phyloP scores from a whole-genome alignment of 73 alveolate species.

The Paramecium biaurelia region DNA sequence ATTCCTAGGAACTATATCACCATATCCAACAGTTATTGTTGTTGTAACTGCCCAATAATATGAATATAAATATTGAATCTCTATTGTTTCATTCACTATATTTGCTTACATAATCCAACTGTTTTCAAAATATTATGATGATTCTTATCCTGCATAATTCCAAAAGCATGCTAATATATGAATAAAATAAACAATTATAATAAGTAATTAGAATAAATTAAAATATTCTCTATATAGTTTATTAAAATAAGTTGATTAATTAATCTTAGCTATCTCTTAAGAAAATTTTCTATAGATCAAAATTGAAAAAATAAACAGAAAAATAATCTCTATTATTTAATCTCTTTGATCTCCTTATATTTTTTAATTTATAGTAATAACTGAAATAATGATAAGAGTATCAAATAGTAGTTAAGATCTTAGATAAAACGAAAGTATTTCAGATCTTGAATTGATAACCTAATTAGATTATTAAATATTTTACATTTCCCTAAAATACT shows the following conservation, averaged over 20 bases:
- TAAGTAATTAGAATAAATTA: background rate
- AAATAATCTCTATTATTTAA: background rate
- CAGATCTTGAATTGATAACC: background rate
- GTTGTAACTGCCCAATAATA: slow-evolving; percentile 15
- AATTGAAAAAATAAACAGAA: background rate
- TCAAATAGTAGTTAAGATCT: background rate
- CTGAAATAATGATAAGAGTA: background rate
- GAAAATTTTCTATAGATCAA: background rate
- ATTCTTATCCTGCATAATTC: background rate
- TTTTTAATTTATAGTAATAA: background rate
- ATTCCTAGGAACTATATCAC: background rate
- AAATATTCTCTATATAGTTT: background rate
- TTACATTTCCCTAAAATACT: background rate
- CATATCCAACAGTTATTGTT: slow-evolving; percentile 1
- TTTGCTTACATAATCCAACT: background rate
- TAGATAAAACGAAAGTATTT: background rate
- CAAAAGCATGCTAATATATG: slow-evolving; percentile 11
- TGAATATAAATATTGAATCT: background rate
- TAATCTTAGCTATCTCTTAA: background rate
- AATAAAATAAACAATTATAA: background rate
- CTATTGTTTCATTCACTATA: background rate
- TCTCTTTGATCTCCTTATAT: background rate
- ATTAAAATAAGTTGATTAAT: background rate
- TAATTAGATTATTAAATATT: background rate
- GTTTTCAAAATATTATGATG: background rate